These are phyloP conservation scores for Thuja plicata DNA, from an alignment of 83 land plant genomes.

Conservation along the genomic window DNA sequence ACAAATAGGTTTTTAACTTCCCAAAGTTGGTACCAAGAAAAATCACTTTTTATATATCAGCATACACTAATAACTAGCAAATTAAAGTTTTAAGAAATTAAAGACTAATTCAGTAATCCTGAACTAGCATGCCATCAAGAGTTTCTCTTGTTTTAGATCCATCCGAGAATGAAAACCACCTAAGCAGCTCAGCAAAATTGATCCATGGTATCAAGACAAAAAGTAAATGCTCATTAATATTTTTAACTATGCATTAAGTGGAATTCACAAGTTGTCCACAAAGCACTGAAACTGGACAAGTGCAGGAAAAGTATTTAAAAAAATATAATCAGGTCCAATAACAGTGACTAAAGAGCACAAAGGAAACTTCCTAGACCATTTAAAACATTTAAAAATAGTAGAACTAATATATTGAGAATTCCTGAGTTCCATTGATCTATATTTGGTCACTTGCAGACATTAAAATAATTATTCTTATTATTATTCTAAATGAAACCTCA, in stretches of 20 bases:
- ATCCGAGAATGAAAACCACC: not conserved
- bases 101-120: not conserved
- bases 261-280: not conserved
- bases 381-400: too few species aligned
- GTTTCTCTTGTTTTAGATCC: not conserved
- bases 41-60: not conserved
- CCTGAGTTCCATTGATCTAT: not conserved
- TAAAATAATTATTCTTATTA: too few species aligned
- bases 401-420: not conserved
- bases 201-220: not conserved
- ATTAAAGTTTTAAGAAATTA: not conserved
- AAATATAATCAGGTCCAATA: not conserved
- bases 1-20: conserved; percentile 1
- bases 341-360: not conserved
- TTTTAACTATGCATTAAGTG: not conserved
- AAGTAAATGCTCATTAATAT: not conserved
- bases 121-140: not conserved
- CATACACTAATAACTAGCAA: not conserved
- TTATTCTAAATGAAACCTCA: not conserved
- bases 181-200: not conserved
- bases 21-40: not conserved
- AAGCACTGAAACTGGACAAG: not conserved
- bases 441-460: too few species aligned
- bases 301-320: not conserved
- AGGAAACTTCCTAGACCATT: not conserved